A percentile compares a stretch with the other conserved stretches of the same genome.
Conservation (phyloP, 2,329 filamentous ascomycete genomes). For the Tolypocladium pustulatum region DNA sequence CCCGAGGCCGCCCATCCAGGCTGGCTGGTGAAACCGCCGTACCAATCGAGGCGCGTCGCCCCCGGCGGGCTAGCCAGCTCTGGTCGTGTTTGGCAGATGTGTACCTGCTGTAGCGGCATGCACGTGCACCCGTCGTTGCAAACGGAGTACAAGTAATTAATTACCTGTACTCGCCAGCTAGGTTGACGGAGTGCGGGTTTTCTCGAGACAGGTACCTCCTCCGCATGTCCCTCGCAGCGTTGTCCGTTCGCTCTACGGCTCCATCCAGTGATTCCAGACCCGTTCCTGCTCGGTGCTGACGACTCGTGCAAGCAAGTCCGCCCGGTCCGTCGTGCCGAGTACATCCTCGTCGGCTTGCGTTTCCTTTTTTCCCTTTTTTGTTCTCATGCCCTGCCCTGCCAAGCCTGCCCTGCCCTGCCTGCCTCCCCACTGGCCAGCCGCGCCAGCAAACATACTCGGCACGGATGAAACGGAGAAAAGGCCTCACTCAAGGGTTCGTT, state of each 20-base stretch:
- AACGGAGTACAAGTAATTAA: no score
- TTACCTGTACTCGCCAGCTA: background rate
- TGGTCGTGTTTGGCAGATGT: background rate
- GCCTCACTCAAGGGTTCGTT: background rate
- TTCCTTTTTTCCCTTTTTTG: background rate
- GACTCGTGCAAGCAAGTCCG: background rate
- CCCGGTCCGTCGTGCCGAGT: background rate
- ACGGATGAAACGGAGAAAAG: background rate
- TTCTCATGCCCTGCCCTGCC: background rate
- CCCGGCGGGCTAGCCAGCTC: background rate
- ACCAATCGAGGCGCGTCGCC: background rate
- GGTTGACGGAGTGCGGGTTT: background rate
- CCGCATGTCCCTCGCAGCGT: background rate
- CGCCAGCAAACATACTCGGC: background rate
- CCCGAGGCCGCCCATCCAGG: background rate
- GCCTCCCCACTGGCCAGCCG: background rate
- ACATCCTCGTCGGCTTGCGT: background rate
- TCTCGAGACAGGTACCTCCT: background rate
- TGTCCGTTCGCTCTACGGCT: background rate
- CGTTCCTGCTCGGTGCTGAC: background rate
- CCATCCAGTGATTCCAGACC: background rate
- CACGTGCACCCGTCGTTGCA: background rate
- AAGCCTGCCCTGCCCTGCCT: no score
- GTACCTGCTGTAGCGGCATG: background rate
- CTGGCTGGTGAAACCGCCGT: background rate